These are phyloP conservation scores for Lizonia empirigonia DNA, from an alignment of 2,329 filamentous ascomycete species.

Conservation along the genomic window DNA sequence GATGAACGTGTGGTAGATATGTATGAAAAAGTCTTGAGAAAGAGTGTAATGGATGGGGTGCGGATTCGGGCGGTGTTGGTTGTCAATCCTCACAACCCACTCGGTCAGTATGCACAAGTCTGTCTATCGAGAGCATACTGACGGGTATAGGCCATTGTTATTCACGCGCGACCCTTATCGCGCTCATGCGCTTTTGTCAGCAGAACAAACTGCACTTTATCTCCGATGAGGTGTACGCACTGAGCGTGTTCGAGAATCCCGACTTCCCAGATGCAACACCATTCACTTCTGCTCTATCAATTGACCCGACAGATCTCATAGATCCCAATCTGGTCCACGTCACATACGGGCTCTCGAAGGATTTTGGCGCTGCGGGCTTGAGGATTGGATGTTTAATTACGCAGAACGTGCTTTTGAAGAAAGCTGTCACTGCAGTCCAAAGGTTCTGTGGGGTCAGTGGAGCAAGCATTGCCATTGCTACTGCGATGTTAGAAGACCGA, in stretches of 20 bases:
- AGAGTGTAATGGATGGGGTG: not conserved
- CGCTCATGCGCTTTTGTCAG: conserved; percentile 57
- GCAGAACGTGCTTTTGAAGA: conserved; percentile 22
- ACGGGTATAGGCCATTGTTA: conserved; percentile 27
- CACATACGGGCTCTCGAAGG: conserved; percentile 51
- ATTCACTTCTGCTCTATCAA: conserved; percentile 31
- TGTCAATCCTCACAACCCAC: conserved; percentile 7
- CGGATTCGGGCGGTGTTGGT: conserved; percentile 2
- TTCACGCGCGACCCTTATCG: conserved; percentile 46
- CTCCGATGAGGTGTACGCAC: conserved; percentile 65
- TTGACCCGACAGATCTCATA: conserved; percentile 49
- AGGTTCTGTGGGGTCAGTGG: conserved; percentile 39
- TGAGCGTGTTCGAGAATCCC: conserved; percentile 51
- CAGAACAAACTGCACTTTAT: conserved; percentile 59
- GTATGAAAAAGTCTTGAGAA: not conserved
- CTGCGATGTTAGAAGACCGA: conserved; percentile 28
- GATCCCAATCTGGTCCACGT: conserved; percentile 59
- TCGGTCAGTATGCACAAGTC: not conserved
- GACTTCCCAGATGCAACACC: conserved; percentile 17
- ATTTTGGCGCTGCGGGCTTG: conserved; percentile 62
- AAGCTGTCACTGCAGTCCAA: conserved; percentile 36
- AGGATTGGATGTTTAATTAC: conserved; percentile 28
- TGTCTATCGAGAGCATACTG: not conserved
- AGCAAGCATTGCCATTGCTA: conserved; percentile 22
- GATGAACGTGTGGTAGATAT: not conserved